Conservation (phyloP, 805 yeast species). For the Deakozyma indianensis region DNA sequence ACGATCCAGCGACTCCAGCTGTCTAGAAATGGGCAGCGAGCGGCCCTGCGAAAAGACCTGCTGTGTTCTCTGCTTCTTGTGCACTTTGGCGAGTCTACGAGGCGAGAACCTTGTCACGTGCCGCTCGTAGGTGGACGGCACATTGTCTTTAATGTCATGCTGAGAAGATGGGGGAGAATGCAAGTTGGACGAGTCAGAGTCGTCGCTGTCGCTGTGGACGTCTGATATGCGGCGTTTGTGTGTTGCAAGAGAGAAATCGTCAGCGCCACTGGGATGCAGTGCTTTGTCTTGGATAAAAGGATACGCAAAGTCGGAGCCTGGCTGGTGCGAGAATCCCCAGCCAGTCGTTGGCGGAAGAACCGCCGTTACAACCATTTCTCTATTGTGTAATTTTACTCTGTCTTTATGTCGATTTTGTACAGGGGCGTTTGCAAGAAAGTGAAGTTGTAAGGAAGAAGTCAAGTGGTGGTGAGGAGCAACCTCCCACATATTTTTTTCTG, state of each 20-base stretch:
- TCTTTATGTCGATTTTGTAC: too few relatives aligned
- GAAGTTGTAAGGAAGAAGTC: too few relatives aligned
- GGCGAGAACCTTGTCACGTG: slow-evolving; percentile 6
- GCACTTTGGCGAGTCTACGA: slow-evolving; percentile 7
- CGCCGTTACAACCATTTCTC: slow-evolving; percentile 11
- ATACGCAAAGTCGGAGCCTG: background rate
- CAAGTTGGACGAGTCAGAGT: too few relatives aligned
- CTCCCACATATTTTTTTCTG: background rate
- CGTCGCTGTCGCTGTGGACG: slow-evolving; percentile 18
- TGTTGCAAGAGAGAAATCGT: too few relatives aligned
- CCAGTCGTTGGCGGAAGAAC: slow-evolving; percentile 14
- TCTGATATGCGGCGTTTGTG: slow-evolving; percentile 3
- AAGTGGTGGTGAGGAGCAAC: background rate
- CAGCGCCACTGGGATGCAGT: background rate
- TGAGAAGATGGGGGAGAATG: too few relatives aligned
- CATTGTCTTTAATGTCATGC: background rate
- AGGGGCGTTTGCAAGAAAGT: too few relatives aligned
- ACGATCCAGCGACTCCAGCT: slow-evolving; percentile 56
- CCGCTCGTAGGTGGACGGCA: too few relatives aligned
- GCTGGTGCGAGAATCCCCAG: slow-evolving; percentile 11
- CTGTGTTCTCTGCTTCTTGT: slow-evolving; percentile 1
- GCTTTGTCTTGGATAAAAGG: slow-evolving; percentile 1
- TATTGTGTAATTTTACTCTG: background rate
- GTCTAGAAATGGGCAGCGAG: slow-evolving; percentile 44
- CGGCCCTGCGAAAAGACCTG: slow-evolving; percentile 23